Conservation (phyloP, 164 flowering plant species). For the Taxillus chinensis region DNA sequence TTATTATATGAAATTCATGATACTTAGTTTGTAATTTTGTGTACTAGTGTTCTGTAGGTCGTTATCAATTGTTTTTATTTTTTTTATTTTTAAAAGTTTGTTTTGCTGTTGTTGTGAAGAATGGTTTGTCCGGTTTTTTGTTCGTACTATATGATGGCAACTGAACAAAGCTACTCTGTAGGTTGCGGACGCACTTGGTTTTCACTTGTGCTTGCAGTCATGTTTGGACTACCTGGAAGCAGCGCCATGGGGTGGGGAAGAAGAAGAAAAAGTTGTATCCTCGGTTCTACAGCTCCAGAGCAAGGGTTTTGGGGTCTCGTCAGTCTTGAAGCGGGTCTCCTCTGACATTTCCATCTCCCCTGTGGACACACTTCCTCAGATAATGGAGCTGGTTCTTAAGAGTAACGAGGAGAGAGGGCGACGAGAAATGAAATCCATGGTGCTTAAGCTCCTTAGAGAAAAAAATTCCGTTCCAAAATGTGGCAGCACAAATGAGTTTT, state of each 20-base stretch:
- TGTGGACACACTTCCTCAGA: slow-evolving; percentile 60
- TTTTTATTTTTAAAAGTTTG: too few species aligned
- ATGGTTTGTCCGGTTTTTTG: too few species aligned
- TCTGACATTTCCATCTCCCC: slow-evolving; percentile 40
- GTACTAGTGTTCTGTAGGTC: too few species aligned
- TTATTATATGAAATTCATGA: too few species aligned
- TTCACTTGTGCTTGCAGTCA: slow-evolving; percentile 52
- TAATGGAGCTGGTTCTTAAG: slow-evolving; percentile 74
- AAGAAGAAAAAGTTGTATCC: slow-evolving; percentile 88
- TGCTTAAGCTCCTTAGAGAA: slow-evolving; percentile 75
- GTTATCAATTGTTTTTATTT: too few species aligned
- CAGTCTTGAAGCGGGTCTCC: slow-evolving; percentile 70
- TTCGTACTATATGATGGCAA: not conserved
- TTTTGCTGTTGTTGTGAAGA: too few species aligned
- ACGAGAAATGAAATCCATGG: slow-evolving; percentile 85
- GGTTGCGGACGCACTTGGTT: slow-evolving; percentile 80
- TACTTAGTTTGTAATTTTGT: too few species aligned
- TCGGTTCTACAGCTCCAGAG: slow-evolving; percentile 50
- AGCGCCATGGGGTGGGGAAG: slow-evolving; percentile 97
- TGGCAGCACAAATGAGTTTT: slow-evolving; percentile 35
- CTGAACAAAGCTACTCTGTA: slow-evolving; percentile 16
- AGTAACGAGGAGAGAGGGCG: slow-evolving; percentile 88
- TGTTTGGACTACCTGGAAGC: slow-evolving; percentile 95
- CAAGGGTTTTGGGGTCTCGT: slow-evolving; percentile 42
- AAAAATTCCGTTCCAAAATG: slow-evolving; percentile 27